Base-by-base conservation (phyloP, 805 yeast species). In the Phaffomyces antillensis region DNA sequence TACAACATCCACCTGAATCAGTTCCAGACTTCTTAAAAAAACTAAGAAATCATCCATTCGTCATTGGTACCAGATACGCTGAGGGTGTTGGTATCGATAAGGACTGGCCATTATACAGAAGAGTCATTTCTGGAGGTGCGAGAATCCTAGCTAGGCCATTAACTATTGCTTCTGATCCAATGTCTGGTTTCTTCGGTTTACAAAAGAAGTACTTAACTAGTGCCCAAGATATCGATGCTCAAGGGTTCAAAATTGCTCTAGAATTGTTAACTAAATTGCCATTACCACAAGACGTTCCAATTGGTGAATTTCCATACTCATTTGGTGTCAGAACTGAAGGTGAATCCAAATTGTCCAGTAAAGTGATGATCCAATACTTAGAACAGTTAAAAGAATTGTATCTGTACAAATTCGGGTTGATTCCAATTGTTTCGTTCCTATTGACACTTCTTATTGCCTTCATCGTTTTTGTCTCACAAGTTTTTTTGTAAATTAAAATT, bases 241-340 rank as follows among this genome's bases (percentile, higher is more conserved):
- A 67, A 44, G 77, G 78, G 36, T 73, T 73, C 64, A 73, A 73
- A 53, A 71, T 73, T 44, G 78, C 78, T 18, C 58, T 73, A 38
- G 78, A 73, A 47, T 58, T 73, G 37, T 54, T 73, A 42, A 76
- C 74, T 18, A 73, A 73, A 52, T 49, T 71, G 36, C 75, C 75
- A 37, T 58, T 73, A 37, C 73, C 73, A 46, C 55, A 60, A 18
- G 48, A 47, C 18, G 44, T 54, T 28, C 55, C 62, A 32, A 62
- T 73, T 40, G 76, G 76, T 47, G 78, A 73, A 52, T 65, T 72
- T 35, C 75, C 76, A 41, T 73, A 72, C 48, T 69, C 75, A 7
- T 73, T 73, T 49, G 78, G 77, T 57, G 76, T 73, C 25, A 72
- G 78, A 65, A 70, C 75, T 11, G 77, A 71, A 54, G 78, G 78